Evolutionary conservation across 2,329 filamentous ascomycete species (phyloP), one percentile per base, ranked within the genome.

Genomic region (Raffaelea albimanens): DNA sequence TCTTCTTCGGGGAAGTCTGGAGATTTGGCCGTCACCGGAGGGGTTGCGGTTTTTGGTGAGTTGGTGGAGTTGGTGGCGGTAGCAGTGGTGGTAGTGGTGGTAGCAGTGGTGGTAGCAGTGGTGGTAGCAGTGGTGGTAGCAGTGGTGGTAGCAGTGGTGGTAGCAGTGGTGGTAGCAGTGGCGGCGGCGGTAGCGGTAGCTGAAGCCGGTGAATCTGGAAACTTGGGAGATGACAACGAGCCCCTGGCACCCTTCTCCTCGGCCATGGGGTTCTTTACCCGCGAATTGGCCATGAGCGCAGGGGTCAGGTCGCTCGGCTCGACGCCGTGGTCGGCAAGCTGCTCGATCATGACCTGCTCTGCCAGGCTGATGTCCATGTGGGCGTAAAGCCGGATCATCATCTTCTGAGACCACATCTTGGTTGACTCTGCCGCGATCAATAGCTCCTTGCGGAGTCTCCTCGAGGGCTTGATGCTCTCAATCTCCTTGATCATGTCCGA

Each of bases 291-390:
- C 83, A 95, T 95, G 40, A 98, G 72, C 1, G 87, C 79, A 0
- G 87, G 84, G 0, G 88, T 90, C 49, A 98, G 71, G 62, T 98
- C 93, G 40, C 73, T 71, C 1, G 93, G 84, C 52, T 88, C 73
- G 7, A 98, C 89, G 4, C 91, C 93, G 66, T 98, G 93, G 49
- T 93, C 86, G 13, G 87, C 84, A 50, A 98, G 73, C 65, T 98
- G 93, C 67, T 98, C 93, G 56, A 98, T 96, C 93, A 98, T 98
- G 63, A 98, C 73, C 69, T 98, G 93, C 66, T 98, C 93, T 14
- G 79, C 83, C 20, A 83, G 72, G 59, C 83, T 89, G 58, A 98
- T 94, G 51, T 98, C 93, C 93, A 98, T 98, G 65, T 98, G 93
- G 13, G 80, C 72, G 63, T 97, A 98, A 13, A 98, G 64, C 21